Base-by-base conservation (phyloP, 768 basidiomycete genomes). In the Rhodosporidiobolus odoratus region DNA sequence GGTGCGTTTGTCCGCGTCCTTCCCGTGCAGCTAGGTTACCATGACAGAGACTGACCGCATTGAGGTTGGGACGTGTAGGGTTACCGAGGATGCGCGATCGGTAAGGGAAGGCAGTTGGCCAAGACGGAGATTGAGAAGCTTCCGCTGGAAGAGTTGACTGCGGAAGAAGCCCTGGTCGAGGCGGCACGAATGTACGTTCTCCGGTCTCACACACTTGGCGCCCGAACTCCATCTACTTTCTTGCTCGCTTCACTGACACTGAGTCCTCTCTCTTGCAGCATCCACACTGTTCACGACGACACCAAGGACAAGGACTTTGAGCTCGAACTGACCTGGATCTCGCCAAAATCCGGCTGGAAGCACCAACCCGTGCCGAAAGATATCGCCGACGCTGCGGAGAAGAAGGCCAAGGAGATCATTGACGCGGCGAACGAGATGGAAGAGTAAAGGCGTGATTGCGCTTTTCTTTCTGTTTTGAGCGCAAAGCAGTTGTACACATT, bases 41-140 rank as follows among this genome's bases (percentile, higher is more conserved):
- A 5, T 5, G 4, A 17, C 5, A 0, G 27, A 2, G 30, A 35
- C 62, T 65, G 52, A 41, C 32, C 48, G 19, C 3, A 8, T 4
- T 35, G 43, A 1, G 2, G 9, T 64, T 38, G 12, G n/a, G 9
- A 37, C 38, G 23, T 59, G 25, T 75, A 94, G 92, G 96, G 96
- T 38, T 97, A 97, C 81, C 85, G 93, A 67, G 95, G 93, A 35
- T 90, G 90, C 21, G 96, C 96, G n/a, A 88, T 94, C 37, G 96
- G 96, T 63, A 99, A 98, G 80, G 96, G 96, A n/a, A 88, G 90
- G 65, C 92, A 96, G 78, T 83, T 98, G 71, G 96, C 96, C 27
- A 98, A 97, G 84, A 98, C 95, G 13, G 96, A 98, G 80, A 81
- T 99, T 58, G 96, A 99, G 82, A 99, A 99, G 80, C 87, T 98